phyloP scores from a whole-genome alignment of 768 basidiomycete genomes.

The Gymnopilus dilepis region DNA sequence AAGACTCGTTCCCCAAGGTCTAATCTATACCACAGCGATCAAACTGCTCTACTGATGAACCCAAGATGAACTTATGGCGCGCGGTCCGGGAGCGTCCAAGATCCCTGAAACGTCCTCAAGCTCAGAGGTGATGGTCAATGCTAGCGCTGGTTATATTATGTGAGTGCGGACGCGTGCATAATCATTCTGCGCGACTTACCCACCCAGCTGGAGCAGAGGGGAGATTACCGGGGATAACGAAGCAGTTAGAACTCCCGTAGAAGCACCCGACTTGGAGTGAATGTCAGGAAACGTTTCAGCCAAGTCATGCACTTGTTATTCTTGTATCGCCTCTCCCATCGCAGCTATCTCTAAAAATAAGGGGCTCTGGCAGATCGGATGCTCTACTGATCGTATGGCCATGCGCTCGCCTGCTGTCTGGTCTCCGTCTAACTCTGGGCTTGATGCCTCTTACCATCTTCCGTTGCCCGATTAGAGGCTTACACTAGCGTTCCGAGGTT shows the following conservation, averaged over 20 bases:
- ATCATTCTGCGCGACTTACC: background rate
- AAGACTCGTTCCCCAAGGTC: too few relatives aligned
- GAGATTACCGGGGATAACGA: background rate
- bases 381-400: background rate
- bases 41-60: background rate
- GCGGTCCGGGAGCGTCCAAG: background rate
- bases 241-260: constrained; percentile 1
- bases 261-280: background rate
- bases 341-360: background rate
- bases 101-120: background rate
- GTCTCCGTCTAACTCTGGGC: constrained; percentile 1
- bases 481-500: background rate
- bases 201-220: background rate
- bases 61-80: too few relatives aligned
- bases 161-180: background rate
- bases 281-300: background rate
- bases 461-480: background rate
- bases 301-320: background rate
- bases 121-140: too few relatives aligned
- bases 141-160: background rate
- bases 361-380: constrained; percentile 6
- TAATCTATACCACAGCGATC: too few relatives aligned
- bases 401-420: background rate
- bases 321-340: background rate
- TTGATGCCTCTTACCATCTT: background rate